Evolutionary conservation across 495 filamentous ascomycete genomes (phyloP).

Genomic region (Neurospora sublineolata): DNA sequence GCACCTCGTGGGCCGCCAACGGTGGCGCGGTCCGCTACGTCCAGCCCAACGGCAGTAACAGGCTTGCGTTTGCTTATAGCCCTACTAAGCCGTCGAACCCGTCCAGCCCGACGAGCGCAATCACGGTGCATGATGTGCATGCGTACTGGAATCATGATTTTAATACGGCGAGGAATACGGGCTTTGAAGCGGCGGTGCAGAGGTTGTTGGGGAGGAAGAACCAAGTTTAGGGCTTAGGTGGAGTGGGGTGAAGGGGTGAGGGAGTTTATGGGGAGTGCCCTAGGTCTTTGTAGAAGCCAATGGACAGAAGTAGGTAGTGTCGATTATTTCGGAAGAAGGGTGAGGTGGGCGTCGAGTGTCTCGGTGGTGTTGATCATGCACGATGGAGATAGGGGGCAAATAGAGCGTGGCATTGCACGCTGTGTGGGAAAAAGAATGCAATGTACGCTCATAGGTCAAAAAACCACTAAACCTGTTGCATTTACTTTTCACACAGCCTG

Average conservation of each 20-base stretch:
- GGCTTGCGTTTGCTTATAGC: conserved; percentile 34
- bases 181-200: conserved; percentile 25
- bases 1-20: conserved; percentile 22
- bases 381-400: not conserved
- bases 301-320: not conserved
- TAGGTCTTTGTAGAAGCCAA: not conserved
- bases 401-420: not conserved
- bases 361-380: not conserved
- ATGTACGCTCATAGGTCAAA: too few species aligned
- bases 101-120: conserved; percentile 17
- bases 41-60: conserved; percentile 25
- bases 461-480: too few species aligned
- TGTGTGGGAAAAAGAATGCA: too few species aligned
- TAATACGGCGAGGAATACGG: conserved; percentile 21
- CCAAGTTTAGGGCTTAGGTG: not conserved
- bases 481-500: too few species aligned
- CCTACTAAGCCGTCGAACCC: conserved; percentile 18
- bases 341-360: not conserved
- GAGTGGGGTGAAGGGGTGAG: not conserved
- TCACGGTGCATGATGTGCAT: conserved; percentile 29
- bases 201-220: not conserved
- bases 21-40: conserved; percentile 7
- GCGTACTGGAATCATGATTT: conserved; percentile 37
- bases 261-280: not conserved
- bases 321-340: not conserved